These are phyloP conservation scores for Aspergillus viridinutans DNA, from an alignment of 2,329 filamentous ascomycete genomes.

Conservation along the genomic window DNA sequence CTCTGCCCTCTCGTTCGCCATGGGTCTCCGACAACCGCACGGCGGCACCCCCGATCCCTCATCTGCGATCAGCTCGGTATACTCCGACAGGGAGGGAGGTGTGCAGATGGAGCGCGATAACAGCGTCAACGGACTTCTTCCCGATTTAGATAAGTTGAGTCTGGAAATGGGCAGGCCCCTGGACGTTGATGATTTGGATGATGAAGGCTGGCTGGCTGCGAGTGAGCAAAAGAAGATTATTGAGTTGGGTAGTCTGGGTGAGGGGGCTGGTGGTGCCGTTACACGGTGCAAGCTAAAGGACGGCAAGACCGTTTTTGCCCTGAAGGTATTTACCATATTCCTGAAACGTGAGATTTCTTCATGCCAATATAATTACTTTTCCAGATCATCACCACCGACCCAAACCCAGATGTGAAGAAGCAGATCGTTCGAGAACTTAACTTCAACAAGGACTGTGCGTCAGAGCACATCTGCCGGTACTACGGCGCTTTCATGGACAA, in stretches of 20 bases:
- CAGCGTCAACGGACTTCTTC: constrained; percentile 71
- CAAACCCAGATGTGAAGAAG: constrained; percentile 96
- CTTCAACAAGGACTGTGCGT: constrained; percentile 97
- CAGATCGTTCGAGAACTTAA: constrained; percentile 94
- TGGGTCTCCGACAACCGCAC: constrained; percentile 60
- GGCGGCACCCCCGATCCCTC: constrained; percentile 73
- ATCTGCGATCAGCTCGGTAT: constrained; percentile 80
- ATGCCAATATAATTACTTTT: constrained; percentile 15
- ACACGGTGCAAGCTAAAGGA: constrained; percentile 85
- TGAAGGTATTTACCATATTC: constrained; percentile 63
- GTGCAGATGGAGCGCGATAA: constrained; percentile 76
- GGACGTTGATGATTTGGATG: constrained; percentile 92
- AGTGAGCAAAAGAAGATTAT: constrained; percentile 83
- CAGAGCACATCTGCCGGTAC: constrained; percentile 93
- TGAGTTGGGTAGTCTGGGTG: constrained; percentile 83
- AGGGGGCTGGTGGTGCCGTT: constrained; percentile 93
- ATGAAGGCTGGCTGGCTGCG: constrained; percentile 91
- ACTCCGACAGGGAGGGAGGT: constrained; percentile 73
- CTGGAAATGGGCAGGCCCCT: constrained; percentile 76
- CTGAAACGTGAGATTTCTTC: background rate
- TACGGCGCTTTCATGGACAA: constrained; percentile 97
- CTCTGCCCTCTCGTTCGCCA: constrained; percentile 76
- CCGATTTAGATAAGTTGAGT: constrained; percentile 73
- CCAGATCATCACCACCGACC: constrained; percentile 95
- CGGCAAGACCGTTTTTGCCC: constrained; percentile 88